Base-by-base conservation (phyloP, 768 basidiomycete species). In the Crucibulum laeve region DNA sequence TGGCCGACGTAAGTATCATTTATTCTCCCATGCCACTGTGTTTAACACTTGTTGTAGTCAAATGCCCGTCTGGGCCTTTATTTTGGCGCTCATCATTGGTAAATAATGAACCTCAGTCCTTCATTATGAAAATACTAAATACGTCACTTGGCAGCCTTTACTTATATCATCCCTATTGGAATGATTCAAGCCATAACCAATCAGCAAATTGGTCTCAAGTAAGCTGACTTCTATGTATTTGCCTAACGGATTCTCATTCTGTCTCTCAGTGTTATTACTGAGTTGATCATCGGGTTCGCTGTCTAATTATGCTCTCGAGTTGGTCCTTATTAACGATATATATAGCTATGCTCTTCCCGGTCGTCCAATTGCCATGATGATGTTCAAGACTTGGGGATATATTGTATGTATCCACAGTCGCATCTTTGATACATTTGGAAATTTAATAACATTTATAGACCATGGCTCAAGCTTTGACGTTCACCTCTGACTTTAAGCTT, bases 131-230 rank as follows among this genome's bases (percentile, higher is more conserved):
- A 26, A 24, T 1, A 54, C 78, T 30, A 25, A 4, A 25, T 18
- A n/a, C 35, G 11, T 34, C 28, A 33, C 18, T 25, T 33, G 18
- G 4, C 30, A 65, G 61, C 73, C 8, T 82, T 73, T 46, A 54
- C 80, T 42, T 90, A 88, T 52, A 71, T 82, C 39, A 77, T 91
- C 36, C 89, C 90, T 7, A 79, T 70, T 40, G 68, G 68, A 22
- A 70, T 70, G 76, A 77, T 79, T 49, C 70, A 73, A 52, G 84
- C 84, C 10, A 85, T 87, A 46, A 87, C 86, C 5, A 88, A 87
- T 51, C 84, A 87, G 52, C 79, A 85, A 66, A 71, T 87, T 44
- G 82, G 79, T 28, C 68, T 82, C 40, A 77, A 74, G 77, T 71
- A 48, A 38, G 53, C 40, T 22, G 5, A 42, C 10, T 42, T 21